Evolutionary conservation across 2,329 filamentous ascomycete species (phyloP), one percentile per base, ranked within the genome.

Genomic region (Trichophyton rubrum): DNA sequence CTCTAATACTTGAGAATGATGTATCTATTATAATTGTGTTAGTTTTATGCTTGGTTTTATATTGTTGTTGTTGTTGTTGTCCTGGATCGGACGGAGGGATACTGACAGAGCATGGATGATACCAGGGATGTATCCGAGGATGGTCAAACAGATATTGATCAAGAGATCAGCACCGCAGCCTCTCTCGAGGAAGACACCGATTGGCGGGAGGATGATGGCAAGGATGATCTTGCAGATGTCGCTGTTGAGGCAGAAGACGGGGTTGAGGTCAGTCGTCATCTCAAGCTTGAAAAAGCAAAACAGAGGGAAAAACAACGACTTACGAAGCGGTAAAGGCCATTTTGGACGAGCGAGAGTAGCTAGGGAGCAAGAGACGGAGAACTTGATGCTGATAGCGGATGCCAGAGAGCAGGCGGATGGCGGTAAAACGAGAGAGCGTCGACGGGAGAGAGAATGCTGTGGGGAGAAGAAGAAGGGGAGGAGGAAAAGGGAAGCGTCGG

Each of bases 101-200:
- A 82, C 84, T 66, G 84, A 95, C 79, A 95, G 78, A 64, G 90
- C 90, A 80, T 96, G 90, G 75, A 95, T 89, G 78, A 95, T 91
- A 75, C 90, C 88, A 66, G 87, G 87, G 70, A 91, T 82, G 75
- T 84, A 86, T 75, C 83, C 85, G 68, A 90, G 79, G 68, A 89
- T 84, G 68, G 89, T 95, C 77, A 95, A 79, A 71, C 90, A 82
- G 76, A 95, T 89, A 85, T 95, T 95, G 84, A 96, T 95, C 76
- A 92, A 80, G 71, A 96, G 80, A 73, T 95, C 89, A 67, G 86
- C 84, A 72, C 86, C 86, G 78, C 90, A 95, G 70, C 90, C 90
- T 68, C 87, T 85, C 86, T 96, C 90, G 68, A 96, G 88, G 83
- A 95, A 93, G 74, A 96, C 90, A 79, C 90, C 90, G 60, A 96